Evolutionary conservation across 108 stramenopile genomes (phyloP), one percentile per base, ranked within the genome.

Genomic region (Skeletonema potamos): DNA sequence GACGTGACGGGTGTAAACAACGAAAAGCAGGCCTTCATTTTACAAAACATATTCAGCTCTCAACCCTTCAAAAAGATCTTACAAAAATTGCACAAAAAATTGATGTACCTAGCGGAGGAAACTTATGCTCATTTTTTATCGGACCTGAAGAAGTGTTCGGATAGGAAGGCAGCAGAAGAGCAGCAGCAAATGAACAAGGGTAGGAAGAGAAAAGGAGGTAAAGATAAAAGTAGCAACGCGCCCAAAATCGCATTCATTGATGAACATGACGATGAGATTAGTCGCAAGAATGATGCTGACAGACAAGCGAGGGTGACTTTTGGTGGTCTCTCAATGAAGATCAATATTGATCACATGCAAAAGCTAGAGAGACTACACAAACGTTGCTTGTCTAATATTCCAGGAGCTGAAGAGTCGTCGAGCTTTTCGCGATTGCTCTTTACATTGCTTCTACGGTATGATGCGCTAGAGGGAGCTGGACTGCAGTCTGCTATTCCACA

Each of bases 391-490:
- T 29, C 22, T n/a, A 58, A 61, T 41, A 51, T 57, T 26, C 66
- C 41, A 30, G 30, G 58, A 58, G 54, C 57, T 20, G 10, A 58
- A 13, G 58, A 78, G 41, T 68, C 76, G 11, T 54, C 65, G 0
- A 34, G 54, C 36, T 89, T 82, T 69, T 56, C 82, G 18, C 78
- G 68, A 20, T 44, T 79, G 8, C 69, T 89, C 6, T 92, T 92
- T 61, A 78, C 87, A 54, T 29, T 90, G 51, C 63, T 92, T 17
- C 63, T 84, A 27, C 66, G 92, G 54, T 92, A 92, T 51, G 92
- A 92, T 67, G 85, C 87, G 70, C 44, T 92, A 22, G 86, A 93
- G 71, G 95, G 95, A 27, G 93, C 92, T 2, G 95, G 95, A 7
- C 75, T 96, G 66, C 96, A 96, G 62, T 90, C 92, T 2, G 85